Percentiles rank a stretch among this genome's conserved stretches.
Evolutionary conservation across 768 basidiomycete genomes (phyloP).

Genomic region (Calocybe gangraenosa): DNA sequence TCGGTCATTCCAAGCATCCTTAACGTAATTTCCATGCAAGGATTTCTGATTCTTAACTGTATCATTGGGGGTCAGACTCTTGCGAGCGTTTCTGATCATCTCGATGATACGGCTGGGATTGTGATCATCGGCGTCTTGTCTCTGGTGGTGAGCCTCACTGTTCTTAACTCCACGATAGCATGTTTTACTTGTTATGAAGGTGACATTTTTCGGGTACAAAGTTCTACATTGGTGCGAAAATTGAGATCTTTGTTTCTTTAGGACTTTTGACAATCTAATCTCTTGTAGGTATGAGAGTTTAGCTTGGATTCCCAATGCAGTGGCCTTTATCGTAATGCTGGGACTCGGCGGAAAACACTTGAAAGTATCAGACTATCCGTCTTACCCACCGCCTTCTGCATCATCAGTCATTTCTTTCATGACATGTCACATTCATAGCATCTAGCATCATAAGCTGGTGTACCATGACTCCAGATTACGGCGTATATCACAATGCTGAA

Average conservation of each 20-base stretch:
- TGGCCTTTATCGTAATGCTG: conserved; percentile 60
- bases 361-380: conserved; percentile 17
- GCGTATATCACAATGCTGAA: conserved; percentile 34
- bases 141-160: conserved; percentile 25
- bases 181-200: conserved; percentile 23
- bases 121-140: conserved; percentile 35
- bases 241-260: not conserved
- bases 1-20: conserved; percentile 47
- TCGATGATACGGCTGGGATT: conserved; percentile 35
- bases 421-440: conserved; percentile 34
- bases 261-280: too few species aligned
- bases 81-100: conserved; percentile 42
- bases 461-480: conserved; percentile 40
- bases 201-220: conserved; percentile 63
- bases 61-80: conserved; percentile 70
- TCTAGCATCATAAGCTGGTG: conserved; percentile 38
- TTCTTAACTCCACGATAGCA: not conserved
- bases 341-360: conserved; percentile 65
- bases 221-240: conserved; percentile 52
- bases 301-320: conserved; percentile 63
- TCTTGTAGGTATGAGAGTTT: conserved; percentile 45
- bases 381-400: conserved; percentile 23
- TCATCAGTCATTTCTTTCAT: conserved; percentile 30
- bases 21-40: conserved; percentile 57
- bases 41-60: conserved; percentile 62